Evolutionary conservation across 202 grass and related monocot species (phyloP).

Genomic region (Dendrocalamus latiflorus): DNA sequence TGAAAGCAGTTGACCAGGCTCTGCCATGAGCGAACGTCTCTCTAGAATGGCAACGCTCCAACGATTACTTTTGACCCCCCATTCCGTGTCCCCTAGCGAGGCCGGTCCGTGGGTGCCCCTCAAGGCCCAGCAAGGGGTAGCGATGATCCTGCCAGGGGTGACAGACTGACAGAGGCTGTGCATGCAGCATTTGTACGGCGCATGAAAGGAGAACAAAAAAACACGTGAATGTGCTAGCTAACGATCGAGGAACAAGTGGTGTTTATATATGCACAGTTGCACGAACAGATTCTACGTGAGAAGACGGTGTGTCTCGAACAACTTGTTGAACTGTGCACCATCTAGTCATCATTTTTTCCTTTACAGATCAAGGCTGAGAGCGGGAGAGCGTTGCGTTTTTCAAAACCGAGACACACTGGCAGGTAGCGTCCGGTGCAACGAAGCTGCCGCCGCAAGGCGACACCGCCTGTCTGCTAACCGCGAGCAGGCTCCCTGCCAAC

Average conservation of each 20-base stretch:
- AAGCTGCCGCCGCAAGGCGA: not conserved
- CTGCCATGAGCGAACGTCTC: not conserved
- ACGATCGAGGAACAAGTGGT: not conserved
- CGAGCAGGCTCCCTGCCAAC: constrained; percentile 19
- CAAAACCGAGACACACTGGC: not conserved
- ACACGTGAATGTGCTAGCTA: not conserved
- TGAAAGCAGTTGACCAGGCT: not conserved
- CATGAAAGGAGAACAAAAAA: not conserved
- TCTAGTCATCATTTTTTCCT: not conserved
- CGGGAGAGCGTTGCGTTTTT: not conserved
- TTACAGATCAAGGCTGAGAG: not conserved
- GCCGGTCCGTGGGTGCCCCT: not conserved
- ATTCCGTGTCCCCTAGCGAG: not conserved
- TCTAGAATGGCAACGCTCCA: not conserved
- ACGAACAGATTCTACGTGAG: not conserved
- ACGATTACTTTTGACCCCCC: not conserved
- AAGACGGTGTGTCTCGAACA: not conserved
- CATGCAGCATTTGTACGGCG: not conserved
- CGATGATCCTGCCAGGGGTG: not conserved
- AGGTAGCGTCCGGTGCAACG: not conserved
- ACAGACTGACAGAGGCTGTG: not conserved
- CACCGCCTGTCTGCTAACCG: not conserved
- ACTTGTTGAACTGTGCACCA: not conserved
- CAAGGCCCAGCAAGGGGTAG: not conserved
- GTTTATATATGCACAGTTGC: not conserved